Percentiles rank a stretch among this genome's conserved stretches.
Evolutionary conservation across 495 filamentous ascomycete genomes (phyloP).

Genomic region (Penicillium atrosanguineum): DNA sequence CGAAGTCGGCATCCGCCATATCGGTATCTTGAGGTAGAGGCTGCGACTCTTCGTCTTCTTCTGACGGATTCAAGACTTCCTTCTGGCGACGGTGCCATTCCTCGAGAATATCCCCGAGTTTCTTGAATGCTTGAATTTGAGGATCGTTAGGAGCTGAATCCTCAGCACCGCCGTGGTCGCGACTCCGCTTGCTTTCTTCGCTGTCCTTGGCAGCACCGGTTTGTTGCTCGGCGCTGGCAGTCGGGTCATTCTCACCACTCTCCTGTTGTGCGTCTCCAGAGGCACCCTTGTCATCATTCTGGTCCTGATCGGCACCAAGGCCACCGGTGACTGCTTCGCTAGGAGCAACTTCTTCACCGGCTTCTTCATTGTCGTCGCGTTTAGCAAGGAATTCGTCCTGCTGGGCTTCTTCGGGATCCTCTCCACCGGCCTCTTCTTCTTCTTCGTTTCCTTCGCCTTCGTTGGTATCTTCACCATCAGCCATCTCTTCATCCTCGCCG

Average conservation of each 20-base stretch:
- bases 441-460: slow-evolving; percentile 53
- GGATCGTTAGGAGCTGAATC: slow-evolving; percentile 51
- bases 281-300: slow-evolving; percentile 62
- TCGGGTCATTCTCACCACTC: slow-evolving; percentile 44
- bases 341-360: slow-evolving; percentile 49
- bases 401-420: slow-evolving; percentile 41
- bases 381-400: slow-evolving; percentile 44
- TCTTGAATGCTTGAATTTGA: slow-evolving; percentile 70
- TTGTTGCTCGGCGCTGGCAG: slow-evolving; percentile 42
- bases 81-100: slow-evolving; percentile 82
- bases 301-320: slow-evolving; percentile 43
- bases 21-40: slow-evolving; percentile 56
- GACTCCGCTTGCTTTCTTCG: slow-evolving; percentile 43
- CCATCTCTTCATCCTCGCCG: slow-evolving; percentile 40
- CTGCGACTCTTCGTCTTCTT: slow-evolving; percentile 58
- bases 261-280: slow-evolving; percentile 63
- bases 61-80: slow-evolving; percentile 68
- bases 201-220: slow-evolving; percentile 43
- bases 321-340: slow-evolving; percentile 47
- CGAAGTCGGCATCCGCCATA: slow-evolving; percentile 74
- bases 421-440: slow-evolving; percentile 53
- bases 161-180: slow-evolving; percentile 41
- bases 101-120: slow-evolving; percentile 90
- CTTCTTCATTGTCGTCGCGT: slow-evolving; percentile 40
- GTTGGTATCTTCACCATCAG: slow-evolving; percentile 33